Evolutionary conservation across 2,329 filamentous ascomycete species (phyloP), one percentile per base, ranked within the genome.

Genomic region (Zalaria obscura): DNA sequence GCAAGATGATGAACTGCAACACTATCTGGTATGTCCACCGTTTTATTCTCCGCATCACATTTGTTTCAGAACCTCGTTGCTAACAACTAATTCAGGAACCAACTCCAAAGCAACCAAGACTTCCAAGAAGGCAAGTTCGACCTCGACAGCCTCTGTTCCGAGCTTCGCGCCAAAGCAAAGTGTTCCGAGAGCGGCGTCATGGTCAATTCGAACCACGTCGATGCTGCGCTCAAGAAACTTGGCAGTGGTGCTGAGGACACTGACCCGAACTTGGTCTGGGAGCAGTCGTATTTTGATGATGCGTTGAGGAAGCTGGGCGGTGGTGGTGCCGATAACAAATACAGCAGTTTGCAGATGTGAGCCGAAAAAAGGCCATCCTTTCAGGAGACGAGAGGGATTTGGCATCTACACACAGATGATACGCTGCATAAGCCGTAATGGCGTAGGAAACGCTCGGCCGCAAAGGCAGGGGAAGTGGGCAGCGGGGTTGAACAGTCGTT

Each of bases 161-260:
- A 98, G 58, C 75, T 98, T 9, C 84, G 89, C 49, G 84, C 88
- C 59, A 98, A 98, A 67, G 91, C 91, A 44, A 91, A 89, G 57
- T 98, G 91, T 61, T 93, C 87, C 0, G 84, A 93, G 51, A 81
- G 73, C 11, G 89, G 91, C 10, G 85, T 93, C 8, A 85, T 94
- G 11, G 83, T 98, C 25, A 81, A 87, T 47, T 80, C 93, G 64
- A 76, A 77, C 41, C 88, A 96, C 54, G 93, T 96, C 52, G 83
- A 94, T 56, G 75, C 62, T 33, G 66, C 67, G 4, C 58, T 70
- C 40, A 62, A 65, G 53, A 65, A 65, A 40, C 47, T 70, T 26
- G 60, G 61, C 5, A 57, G 60, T 34, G 54, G 60, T 27, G 54
- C 57, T 42, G 48, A 51, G 25, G 45, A 46, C 26, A 34, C 42